Evolutionary conservation across 495 filamentous ascomycete genomes (phyloP), one percentile per base, ranked within the genome.

Genomic region (Penicillium coprophilum): DNA sequence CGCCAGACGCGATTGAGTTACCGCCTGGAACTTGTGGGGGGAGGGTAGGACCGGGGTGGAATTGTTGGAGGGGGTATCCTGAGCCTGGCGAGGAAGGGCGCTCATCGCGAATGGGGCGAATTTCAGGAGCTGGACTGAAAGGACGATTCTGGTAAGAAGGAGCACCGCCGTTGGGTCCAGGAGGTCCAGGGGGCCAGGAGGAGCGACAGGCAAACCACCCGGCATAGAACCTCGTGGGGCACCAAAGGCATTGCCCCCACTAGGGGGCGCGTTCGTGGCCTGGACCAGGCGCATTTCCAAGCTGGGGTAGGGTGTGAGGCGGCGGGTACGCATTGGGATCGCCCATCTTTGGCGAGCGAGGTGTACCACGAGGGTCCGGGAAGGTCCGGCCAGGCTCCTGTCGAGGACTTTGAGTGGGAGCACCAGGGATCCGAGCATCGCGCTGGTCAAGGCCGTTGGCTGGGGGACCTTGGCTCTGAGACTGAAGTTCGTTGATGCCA

Each of bases 31-130:
- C 52, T 34, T 45, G 80, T 73, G 45, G 78, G 81, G 32, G 79
- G 80, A 62, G 52, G 13, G 86, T 88, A 49, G 86, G 83, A 28
- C 87, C 84, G 64, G 89, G 87, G 38, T 89, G 87, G 58, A 83
- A 86, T 62, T 87, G 87, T 51, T 88, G 85, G 61, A 91, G 92
- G 4, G 87, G 84, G 65, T 95, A 96, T 34, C 80, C 83, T 47
- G 88, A 85, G 56, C 88, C 89, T 24, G 92, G 90, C 11, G 94
- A 96, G 15, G 91, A 85, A 60, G 89, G 87, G 28, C 89, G 85
- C 63, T 89, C 88, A 54, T 97, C 93, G 60, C 92, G 83, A 64
- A 96, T 85, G 0, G 92, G 90, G 45, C 91, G 85, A 49, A 92
- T 87, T 50, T 97, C 93, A 32, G 88, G 83, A 24, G 88, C 84